These are phyloP conservation scores for Xerocomus amazonicus DNA, from an alignment of 1,284 basidiomycete genomes.

Conservation along the genomic window DNA sequence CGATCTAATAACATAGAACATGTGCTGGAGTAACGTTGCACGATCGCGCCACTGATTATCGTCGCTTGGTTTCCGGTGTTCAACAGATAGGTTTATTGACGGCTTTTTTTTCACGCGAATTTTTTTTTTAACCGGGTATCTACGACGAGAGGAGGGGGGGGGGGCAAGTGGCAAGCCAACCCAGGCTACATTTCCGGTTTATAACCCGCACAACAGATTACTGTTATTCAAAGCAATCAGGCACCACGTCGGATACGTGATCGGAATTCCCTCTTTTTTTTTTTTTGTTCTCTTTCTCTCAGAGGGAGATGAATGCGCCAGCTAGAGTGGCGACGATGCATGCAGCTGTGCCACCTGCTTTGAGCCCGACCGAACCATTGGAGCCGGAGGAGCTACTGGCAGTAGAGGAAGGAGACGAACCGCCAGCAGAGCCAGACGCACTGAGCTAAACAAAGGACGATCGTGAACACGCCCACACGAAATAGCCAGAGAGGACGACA, in stretches of 20 bases:
- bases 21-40: neutral
- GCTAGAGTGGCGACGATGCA: conserved; percentile 5
- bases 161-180: too few species aligned
- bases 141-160: neutral
- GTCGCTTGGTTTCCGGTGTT: neutral
- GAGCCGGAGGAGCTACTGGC: neutral
- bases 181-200: neutral
- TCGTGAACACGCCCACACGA: neutral
- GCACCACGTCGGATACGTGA: neutral
- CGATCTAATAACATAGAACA: too few species aligned
- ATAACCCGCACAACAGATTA: too few species aligned
- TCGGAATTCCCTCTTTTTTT: neutral
- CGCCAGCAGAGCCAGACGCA: conserved; percentile 1
- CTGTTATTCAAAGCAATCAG: too few species aligned
- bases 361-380: conserved; percentile 8
- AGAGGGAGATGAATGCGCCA: conserved; percentile 12
- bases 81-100: neutral
- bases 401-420: neutral
- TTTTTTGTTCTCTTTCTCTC: neutral
- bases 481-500: neutral
- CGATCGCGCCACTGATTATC: neutral
- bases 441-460: conserved; percentile 11
- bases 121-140: neutral
- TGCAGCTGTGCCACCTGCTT: neutral
- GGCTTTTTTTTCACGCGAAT: neutral